phyloP scores from a whole-genome alignment of 352 stramenopile genomes.

The Phytophthora multivora region DNA sequence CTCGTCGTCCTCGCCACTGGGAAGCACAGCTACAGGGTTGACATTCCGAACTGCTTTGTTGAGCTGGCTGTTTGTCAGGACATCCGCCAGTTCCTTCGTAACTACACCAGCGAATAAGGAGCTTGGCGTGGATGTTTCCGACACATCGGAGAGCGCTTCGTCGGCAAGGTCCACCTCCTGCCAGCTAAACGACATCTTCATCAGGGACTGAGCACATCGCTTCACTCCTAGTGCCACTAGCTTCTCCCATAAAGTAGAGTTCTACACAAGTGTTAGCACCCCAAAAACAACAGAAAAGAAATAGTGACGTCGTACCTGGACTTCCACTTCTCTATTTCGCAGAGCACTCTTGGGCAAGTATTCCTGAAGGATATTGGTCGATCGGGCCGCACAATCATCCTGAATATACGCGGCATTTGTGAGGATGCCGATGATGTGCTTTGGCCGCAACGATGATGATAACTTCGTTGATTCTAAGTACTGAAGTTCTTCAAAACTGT shows the following conservation, averaged over 20 bases:
- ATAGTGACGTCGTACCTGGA: slow-evolving; percentile 35
- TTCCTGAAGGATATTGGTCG: slow-evolving; percentile 56
- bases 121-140: slow-evolving; percentile 14
- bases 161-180: slow-evolving; percentile 65
- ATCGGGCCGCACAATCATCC: slow-evolving; percentile 61
- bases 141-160: slow-evolving; percentile 48
- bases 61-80: slow-evolving; percentile 57
- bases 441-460: slow-evolving; percentile 60
- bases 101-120: slow-evolving; percentile 62
- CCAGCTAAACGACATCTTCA: slow-evolving; percentile 78
- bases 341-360: slow-evolving; percentile 54
- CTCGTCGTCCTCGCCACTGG: slow-evolving; percentile 1
- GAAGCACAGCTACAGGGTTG: slow-evolving; percentile 1
- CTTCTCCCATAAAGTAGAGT: slow-evolving; percentile 52
- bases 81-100: slow-evolving; percentile 52
- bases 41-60: slow-evolving; percentile 55
- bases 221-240: slow-evolving; percentile 57
- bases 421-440: slow-evolving; percentile 70
- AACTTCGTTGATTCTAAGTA: slow-evolving; percentile 73
- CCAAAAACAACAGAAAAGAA: background rate
- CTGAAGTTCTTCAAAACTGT: slow-evolving; percentile 59
- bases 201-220: slow-evolving; percentile 60
- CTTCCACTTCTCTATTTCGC: slow-evolving; percentile 45
- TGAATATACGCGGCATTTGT: slow-evolving; percentile 78
- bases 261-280: slow-evolving; percentile 31